Conservation (phyloP, 345 rosid genomes). For the Melaleuca quinquenervia region DNA sequence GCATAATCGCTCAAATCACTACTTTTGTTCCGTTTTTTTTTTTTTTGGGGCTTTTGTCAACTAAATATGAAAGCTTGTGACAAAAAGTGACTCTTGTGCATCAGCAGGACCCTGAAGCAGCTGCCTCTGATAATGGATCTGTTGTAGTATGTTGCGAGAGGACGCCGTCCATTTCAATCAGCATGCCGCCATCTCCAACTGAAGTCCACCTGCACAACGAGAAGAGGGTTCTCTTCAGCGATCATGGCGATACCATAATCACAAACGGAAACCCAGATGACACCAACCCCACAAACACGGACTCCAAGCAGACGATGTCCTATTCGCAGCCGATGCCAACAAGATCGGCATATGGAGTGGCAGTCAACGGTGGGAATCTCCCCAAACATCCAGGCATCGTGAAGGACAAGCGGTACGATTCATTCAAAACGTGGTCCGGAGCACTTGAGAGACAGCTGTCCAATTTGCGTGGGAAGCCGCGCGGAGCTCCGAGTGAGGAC, state of each 20-base stretch:
- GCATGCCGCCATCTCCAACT: conserved; percentile 55
- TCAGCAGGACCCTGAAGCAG: not conserved
- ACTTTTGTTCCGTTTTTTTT: not conserved
- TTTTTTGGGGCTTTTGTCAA: not conserved
- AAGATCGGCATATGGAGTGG: conserved; percentile 4
- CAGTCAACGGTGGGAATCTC: not conserved
- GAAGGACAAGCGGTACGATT: conserved; percentile 56
- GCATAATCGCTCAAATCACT: not conserved
- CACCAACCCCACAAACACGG: conserved; percentile 10
- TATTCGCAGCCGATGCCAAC: conserved; percentile 63
- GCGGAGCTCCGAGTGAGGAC: conserved; percentile 11
- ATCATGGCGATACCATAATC: not conserved
- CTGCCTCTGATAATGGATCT: not conserved
- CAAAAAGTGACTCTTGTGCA: not conserved
- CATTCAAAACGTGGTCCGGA: conserved; percentile 90
- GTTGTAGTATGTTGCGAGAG: not conserved
- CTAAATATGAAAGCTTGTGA: not conserved
- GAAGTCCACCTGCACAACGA: not conserved
- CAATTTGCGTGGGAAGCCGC: conserved; percentile 45
- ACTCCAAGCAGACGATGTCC: conserved; percentile 15
- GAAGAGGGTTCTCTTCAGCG: conserved; percentile 15
- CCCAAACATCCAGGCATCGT: conserved; percentile 16
- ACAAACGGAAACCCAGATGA: conserved; percentile 7
- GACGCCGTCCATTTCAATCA: conserved; percentile 32
- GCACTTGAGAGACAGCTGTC: conserved; percentile 71